Base-by-base conservation (phyloP, 2,329 filamentous ascomycete species). In the Hypomyces perniciosus region DNA sequence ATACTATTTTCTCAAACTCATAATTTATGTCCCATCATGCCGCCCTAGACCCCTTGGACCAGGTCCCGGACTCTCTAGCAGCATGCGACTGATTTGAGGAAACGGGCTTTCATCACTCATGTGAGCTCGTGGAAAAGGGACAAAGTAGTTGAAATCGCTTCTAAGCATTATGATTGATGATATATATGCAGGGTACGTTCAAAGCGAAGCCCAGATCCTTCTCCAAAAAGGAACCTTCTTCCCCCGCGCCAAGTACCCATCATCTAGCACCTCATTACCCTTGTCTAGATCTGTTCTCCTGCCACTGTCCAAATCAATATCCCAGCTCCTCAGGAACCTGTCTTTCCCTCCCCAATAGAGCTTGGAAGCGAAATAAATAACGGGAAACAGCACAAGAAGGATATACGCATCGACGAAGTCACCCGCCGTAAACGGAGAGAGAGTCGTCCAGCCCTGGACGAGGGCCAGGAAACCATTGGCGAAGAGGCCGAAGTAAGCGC, bases 351-450 rank as follows among this genome's bases (percentile, higher is more conserved):
- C 59, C 66, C 77, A 80, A 38, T 71, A 65, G 4, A 81, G 46
- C 61, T 84, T 84, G 60, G 79, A 80, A 1, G 59, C 71, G 1
- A 74, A 54, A 56, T 78, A 84, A 12, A 84, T 82, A 39, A 84
- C 51, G 1, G 68, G 73, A 56, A 84, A 85, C 0, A 85, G 65
- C 2, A 79, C 79, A 30, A 85, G 61, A 27, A 85, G 63, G 49
- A 85, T 79, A 57, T 85, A 85, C 0, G 81, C 80, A 57, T 83
- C 79, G 8, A 85, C 80, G 57, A 85, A 84, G n/a, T 72, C 68
- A 4, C 75, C 78, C 0, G 75, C 77, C 37, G 77, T 64, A 54
- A 83, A 85, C 0, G 81, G 81, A 2, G 74, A 72, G 4, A 84
- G 65, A 0, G 74, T 80, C 4, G 78, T 76, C 80, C 80, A 84